Evolutionary conservation across 306 rosid species (phyloP).

Genomic region (Vigna trinervia): DNA sequence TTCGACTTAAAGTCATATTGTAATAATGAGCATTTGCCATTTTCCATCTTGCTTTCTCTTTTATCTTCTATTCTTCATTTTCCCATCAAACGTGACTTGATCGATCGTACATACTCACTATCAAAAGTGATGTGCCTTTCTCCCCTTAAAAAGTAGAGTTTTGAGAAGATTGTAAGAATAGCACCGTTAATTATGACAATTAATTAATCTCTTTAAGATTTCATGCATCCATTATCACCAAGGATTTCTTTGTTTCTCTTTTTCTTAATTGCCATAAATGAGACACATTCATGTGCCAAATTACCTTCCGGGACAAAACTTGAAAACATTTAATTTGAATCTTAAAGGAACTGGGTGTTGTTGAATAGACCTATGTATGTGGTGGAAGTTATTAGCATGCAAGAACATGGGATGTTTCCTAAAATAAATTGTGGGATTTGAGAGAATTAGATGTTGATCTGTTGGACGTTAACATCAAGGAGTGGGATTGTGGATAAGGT

Average conservation of each 20-base stretch:
- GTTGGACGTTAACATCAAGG: conserved; percentile 42
- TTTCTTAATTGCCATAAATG: conserved; percentile 23
- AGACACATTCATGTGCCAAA: conserved; percentile 43
- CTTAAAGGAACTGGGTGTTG: conserved; percentile 9
- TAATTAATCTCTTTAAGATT: background rate
- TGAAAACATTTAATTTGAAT: background rate
- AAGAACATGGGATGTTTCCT: conserved; percentile 56
- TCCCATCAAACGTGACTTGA: conserved; percentile 18
- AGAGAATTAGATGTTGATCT: conserved; percentile 42
- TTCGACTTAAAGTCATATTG: conserved; percentile 28
- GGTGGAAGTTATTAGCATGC: conserved; percentile 24
- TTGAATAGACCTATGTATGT: conserved; percentile 33
- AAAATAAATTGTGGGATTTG: conserved; percentile 44
- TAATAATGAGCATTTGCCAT: conserved; percentile 2
- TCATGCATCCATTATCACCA: conserved; percentile 28
- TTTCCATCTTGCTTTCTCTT: background rate
- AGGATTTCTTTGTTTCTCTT: background rate
- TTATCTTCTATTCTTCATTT: background rate
- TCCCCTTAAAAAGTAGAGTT: background rate
- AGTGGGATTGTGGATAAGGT: background rate
- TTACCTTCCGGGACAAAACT: background rate
- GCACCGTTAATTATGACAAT: background rate
- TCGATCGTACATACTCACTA: background rate
- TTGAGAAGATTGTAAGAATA: conserved; percentile 27
- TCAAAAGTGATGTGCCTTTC: conserved; percentile 23